Evolutionary conservation across 805 yeast species (phyloP).

Genomic region (Tetrapisispora iriomotensis): DNA sequence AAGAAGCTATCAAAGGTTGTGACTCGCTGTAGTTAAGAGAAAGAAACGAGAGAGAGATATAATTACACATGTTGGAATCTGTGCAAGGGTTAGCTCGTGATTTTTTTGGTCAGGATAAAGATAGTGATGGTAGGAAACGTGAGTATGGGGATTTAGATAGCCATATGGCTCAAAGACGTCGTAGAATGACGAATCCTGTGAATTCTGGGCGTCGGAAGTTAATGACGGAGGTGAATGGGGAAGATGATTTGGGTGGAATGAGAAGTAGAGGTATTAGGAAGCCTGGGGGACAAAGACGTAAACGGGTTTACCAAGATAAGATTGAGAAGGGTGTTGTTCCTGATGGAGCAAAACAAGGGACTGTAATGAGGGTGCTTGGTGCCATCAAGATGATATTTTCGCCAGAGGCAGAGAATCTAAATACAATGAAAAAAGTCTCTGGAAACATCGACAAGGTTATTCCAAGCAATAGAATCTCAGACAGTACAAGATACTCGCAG

Average conservation of each 20-base stretch:
- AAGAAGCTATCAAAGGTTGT: too few species aligned
- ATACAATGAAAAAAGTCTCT: slow-evolving; percentile 14
- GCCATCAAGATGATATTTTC: slow-evolving; percentile 12
- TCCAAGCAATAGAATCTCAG: slow-evolving; percentile 4
- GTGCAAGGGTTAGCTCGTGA: slow-evolving; percentile 8
- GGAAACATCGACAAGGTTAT: slow-evolving; percentile 6
- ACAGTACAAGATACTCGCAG: not conserved
- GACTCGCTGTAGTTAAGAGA: too few species aligned
- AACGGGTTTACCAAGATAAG: not conserved
- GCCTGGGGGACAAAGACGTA: not conserved
- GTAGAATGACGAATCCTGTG: not conserved
- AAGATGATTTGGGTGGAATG: not conserved
- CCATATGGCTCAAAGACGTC: slow-evolving; percentile 4
- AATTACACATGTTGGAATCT: slow-evolving; percentile 11
- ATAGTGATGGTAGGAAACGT: slow-evolving; percentile 10
- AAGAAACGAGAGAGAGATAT: too few species aligned
- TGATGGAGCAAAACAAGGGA: not conserved
- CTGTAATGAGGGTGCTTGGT: not conserved
- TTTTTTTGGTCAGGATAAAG: slow-evolving; percentile 4
- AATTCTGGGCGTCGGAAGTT: not conserved
- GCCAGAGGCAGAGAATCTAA: slow-evolving; percentile 14
- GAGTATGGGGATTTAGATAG: slow-evolving; percentile 16
- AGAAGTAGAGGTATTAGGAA: not conserved
- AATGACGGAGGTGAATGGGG: not conserved
- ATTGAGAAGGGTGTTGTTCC: not conserved